Evolutionary conservation across 1,139 yeast genomes (phyloP).

Genomic region (Hanseniaspora uvarum): DNA sequence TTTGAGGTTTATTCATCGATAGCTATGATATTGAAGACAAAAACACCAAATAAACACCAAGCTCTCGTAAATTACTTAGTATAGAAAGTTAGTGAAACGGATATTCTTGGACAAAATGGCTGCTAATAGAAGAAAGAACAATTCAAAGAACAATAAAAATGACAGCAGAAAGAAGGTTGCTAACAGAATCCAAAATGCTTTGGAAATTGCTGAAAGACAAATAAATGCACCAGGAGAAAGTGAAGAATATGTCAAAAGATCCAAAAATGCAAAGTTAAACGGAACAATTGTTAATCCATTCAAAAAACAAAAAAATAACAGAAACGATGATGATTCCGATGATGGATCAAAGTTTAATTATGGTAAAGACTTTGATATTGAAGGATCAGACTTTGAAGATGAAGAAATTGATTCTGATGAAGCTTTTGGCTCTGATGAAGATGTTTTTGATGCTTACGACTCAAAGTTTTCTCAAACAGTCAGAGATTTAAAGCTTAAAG

Average conservation of each 20-base stretch:
- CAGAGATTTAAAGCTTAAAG: slow-evolving; percentile 40
- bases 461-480: slow-evolving; percentile 60
- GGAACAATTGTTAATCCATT: slow-evolving; percentile 35
- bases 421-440: slow-evolving; percentile 68
- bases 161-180: slow-evolving; percentile 28
- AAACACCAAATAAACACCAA: neutral
- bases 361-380: slow-evolving; percentile 15
- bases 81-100: too few relatives aligned
- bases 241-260: slow-evolving; percentile 24
- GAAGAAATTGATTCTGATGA: slow-evolving; percentile 71
- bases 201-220: slow-evolving; percentile 40
- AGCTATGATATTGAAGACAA: too few relatives aligned
- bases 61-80: too few relatives aligned
- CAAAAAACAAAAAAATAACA: slow-evolving; percentile 23
- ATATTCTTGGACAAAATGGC: too few relatives aligned
- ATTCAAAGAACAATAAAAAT: slow-evolving; percentile 20
- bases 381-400: slow-evolving; percentile 40
- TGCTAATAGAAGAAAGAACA: slow-evolving; percentile 24
- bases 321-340: slow-evolving; percentile 25
- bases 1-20: too few relatives aligned
- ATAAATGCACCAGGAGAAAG: slow-evolving; percentile 31
- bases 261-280: slow-evolving; percentile 20
- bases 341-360: slow-evolving; percentile 33
- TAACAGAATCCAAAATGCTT: slow-evolving; percentile 39
- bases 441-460: slow-evolving; percentile 49